Base-by-base conservation (phyloP, 2,329 filamentous ascomycete genomes). In the Macrophomina phaseolina region DNA sequence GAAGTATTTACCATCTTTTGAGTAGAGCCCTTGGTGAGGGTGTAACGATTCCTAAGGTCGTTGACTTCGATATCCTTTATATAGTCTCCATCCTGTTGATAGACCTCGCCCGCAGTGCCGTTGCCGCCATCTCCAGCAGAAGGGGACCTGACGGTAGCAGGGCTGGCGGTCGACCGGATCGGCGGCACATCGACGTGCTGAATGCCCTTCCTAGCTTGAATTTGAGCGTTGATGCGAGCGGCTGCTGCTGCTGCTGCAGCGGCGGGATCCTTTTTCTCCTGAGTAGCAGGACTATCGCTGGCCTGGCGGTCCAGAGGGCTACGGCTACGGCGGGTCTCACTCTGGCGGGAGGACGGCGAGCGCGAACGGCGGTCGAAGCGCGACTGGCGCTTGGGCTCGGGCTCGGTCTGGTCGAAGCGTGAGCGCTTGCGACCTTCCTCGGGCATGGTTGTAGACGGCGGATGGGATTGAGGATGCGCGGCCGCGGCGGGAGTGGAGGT, bases 51-150 rank as follows among this genome's bases (percentile, higher is more conserved):
- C 71, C 94, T 91, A 76, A 98, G 83, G 81, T 98, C 94, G 80
- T 99, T 99, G 84, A 99, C 93, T 84, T 98, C 95, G 76, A 99
- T 97, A 77, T 99, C 95, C 81, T 96, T 95, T 82, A 99, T 98
- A 79, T 92, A 98, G 81, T 99, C 95, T 74, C 95, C 95, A 78
- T 98, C 95, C 69, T 94, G 91, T 73, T 97, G 91, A 77, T 98
- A 98, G 78, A 97, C 91, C 75, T 96, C 93, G 74, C 90, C 89
- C 78, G 96, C 86, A 8, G 40, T 28, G 30, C 16, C 28, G 4
- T 12, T 23, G 3, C 18, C 40, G 68, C 88, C 88, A 48, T 84
- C 84, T 23, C 81, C 79, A 38, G 78, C 81, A 32, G 84, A 82
- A 23, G 85, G 82, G 55, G 88, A 86, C 77, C 87, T 87, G 61